A percentile compares a stretch with the other conserved stretches of the same genome.
Conservation (phyloP, 768 basidiomycete genomes). For the Daedaleopsis nitida region DNA sequence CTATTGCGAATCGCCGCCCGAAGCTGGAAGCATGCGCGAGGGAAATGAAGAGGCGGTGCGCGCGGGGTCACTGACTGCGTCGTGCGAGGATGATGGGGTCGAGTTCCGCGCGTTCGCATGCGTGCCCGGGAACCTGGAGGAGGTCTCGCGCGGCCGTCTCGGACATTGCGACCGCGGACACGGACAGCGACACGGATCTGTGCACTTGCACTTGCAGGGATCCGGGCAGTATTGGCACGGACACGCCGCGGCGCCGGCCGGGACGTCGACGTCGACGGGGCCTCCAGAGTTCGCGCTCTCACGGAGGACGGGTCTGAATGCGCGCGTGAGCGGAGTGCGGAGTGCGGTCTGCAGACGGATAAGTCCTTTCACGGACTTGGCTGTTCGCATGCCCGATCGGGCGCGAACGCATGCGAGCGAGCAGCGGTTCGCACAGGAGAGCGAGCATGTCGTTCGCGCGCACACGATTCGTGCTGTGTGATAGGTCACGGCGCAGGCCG, state of each 20-base stretch:
- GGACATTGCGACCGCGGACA: too few species aligned
- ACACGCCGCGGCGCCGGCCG: too few species aligned
- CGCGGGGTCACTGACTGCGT: too few species aligned
- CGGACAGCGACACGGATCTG: too few species aligned
- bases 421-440: not conserved
- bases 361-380: not conserved
- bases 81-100: not conserved
- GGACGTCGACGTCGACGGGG: too few species aligned
- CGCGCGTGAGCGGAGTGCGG: not conserved
- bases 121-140: too few species aligned
- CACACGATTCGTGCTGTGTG: not conserved
- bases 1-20: not conserved
- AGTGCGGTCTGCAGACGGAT: not conserved
- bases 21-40: not conserved
- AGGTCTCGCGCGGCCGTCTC: too few species aligned
- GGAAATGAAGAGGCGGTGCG: not conserved
- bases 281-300: not conserved
- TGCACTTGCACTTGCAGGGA: too few species aligned
- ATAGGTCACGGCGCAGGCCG: not conserved
- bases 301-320: not conserved
- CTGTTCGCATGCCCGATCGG: not conserved
- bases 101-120: too few species aligned
- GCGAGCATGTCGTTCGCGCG: not conserved
- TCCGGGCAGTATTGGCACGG: too few species aligned
- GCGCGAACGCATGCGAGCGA: not conserved